Percentiles rank a stretch among this genome's conserved stretches.
Conservation (phyloP, 1,284 basidiomycete species). For the Fomitopsis betulina region DNA sequence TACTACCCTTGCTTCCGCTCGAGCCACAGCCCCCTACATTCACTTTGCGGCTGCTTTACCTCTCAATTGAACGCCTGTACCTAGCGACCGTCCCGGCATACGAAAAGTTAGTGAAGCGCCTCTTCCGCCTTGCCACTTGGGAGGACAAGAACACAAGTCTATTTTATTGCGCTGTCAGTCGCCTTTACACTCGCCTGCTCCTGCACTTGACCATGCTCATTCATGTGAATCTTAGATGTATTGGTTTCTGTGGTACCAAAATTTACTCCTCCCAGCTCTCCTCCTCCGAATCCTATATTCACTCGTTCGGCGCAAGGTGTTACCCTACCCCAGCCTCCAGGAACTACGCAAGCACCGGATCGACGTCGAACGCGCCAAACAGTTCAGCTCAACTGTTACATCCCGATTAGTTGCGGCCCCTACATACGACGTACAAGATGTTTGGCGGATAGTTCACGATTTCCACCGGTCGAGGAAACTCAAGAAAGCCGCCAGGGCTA, state of each 20-base stretch:
- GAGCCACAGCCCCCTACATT: conserved; percentile 39
- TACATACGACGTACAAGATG: conserved; percentile 43
- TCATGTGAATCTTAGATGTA: conserved; percentile 36
- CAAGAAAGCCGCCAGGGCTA: conserved; percentile 20
- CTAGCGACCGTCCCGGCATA: conserved; percentile 49
- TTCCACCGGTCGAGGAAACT: conserved; percentile 24
- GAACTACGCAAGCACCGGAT: conserved; percentile 48
- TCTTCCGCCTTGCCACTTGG: conserved; percentile 52
- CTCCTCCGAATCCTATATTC: conserved; percentile 43
- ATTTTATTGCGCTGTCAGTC: conserved; percentile 47
- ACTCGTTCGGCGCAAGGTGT: conserved; percentile 44
- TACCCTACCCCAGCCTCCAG: conserved; percentile 49
- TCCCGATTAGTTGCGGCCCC: conserved; percentile 42
- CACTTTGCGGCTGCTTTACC: conserved; percentile 46
- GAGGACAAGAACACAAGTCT: conserved; percentile 42
- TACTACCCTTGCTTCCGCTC: conserved; percentile 44
- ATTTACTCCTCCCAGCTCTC: conserved; percentile 50
- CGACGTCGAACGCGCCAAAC: conserved; percentile 43
- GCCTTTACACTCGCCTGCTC: background rate
- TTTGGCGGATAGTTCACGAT: conserved; percentile 47
- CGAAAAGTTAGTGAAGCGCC: conserved; percentile 34
- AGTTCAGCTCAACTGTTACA: conserved; percentile 48
- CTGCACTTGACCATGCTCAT: conserved; percentile 6
- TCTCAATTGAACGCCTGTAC: conserved; percentile 52
- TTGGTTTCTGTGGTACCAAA: conserved; percentile 61